Evolutionary conservation across 2,329 filamentous ascomycete genomes (phyloP), one percentile per base, ranked within the genome.

Genomic region (Emericellopsis atlantica): DNA sequence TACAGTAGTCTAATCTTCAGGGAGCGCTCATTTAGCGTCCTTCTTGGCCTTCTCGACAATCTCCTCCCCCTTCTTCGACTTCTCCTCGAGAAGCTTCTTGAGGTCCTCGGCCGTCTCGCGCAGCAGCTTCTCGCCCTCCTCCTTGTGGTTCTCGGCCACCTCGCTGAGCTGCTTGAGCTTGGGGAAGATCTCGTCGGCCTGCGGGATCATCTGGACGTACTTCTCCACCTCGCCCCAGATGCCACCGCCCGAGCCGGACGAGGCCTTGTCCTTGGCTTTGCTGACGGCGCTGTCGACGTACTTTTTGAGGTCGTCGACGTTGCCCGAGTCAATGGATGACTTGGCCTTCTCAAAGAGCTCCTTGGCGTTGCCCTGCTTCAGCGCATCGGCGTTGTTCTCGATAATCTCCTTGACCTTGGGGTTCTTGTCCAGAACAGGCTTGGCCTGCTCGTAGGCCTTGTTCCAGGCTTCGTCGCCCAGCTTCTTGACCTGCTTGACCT

Each of bases 381-480:
- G 60, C 0, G 69, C 59, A 42, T 83, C 77, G 37, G 71, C 68
- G 57, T 89, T 88, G 53, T 82, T 66, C 64, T 85, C 80, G 2
- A 88, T 55, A 0, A 86, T 57, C 58, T 85, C 67, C 66, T 85
- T 87, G 44, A 84, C 62, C 61, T 84, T 67, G n/a, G 82, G 81
- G 58, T 76, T 84, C 69, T 86, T 86, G 49, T 87, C 81, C 1
- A 88, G 69, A 44, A 77, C 74, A 1, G 82, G 81, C 65, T 83
- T 78, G 31, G 76, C 78, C 58, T 84, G 67, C 59, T 87, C 77
- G 37, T 84, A 54, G 1, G 75, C 80, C 64, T 84, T 81, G 48
- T 77, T 67, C 79, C 79, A 88, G 0, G 78, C 76, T 58, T 86
- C 70, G 33, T 87, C 80, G 18, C 80, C 81, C 2, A 85, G 60